Evolutionary conservation across 2,329 filamentous ascomycete genomes (phyloP).

Genomic region (Phyllosticta citriasiana): DNA sequence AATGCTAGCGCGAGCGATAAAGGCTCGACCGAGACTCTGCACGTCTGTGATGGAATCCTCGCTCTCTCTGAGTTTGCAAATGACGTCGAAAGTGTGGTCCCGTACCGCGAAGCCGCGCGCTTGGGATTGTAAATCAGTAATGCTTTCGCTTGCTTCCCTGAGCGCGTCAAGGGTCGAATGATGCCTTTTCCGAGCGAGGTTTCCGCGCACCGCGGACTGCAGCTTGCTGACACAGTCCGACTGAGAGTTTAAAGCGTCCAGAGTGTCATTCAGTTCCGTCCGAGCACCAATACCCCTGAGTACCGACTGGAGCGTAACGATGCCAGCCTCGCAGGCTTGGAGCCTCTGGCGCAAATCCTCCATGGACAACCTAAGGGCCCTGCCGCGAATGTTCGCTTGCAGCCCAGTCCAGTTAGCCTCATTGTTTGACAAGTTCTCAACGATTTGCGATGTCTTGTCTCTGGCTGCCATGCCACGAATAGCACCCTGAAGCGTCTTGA

Average conservation of each 20-base stretch:
- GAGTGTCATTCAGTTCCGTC: conserved; percentile 6
- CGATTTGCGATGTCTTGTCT: conserved; percentile 29
- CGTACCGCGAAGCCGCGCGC: conserved; percentile 57
- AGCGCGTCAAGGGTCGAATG: conserved; percentile 43
- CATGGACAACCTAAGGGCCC: not conserved
- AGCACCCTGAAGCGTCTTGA: conserved; percentile 53
- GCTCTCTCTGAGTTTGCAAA: conserved; percentile 61
- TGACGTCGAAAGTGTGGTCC: conserved; percentile 49
- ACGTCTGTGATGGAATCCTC: conserved; percentile 57
- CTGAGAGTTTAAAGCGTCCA: conserved; percentile 30
- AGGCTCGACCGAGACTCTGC: conserved; percentile 68
- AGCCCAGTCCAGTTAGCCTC: conserved; percentile 32
- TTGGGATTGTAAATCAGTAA: conserved; percentile 56
- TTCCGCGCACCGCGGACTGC: conserved; percentile 44
- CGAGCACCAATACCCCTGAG: conserved; percentile 18
- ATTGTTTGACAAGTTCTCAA: conserved; percentile 32
- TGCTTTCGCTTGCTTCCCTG: conserved; percentile 45
- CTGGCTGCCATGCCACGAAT: conserved; percentile 43
- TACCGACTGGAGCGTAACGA: conserved; percentile 4
- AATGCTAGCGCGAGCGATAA: conserved; percentile 65
- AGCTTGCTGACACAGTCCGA: conserved; percentile 36
- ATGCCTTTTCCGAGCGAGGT: conserved; percentile 34
- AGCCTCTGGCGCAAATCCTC: conserved; percentile 2
- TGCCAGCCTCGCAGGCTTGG: not conserved
- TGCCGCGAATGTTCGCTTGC: conserved; percentile 15